phyloP scores from a whole-genome alignment of 768 basidiomycete species.

The Lactifluus echinatus region DNA sequence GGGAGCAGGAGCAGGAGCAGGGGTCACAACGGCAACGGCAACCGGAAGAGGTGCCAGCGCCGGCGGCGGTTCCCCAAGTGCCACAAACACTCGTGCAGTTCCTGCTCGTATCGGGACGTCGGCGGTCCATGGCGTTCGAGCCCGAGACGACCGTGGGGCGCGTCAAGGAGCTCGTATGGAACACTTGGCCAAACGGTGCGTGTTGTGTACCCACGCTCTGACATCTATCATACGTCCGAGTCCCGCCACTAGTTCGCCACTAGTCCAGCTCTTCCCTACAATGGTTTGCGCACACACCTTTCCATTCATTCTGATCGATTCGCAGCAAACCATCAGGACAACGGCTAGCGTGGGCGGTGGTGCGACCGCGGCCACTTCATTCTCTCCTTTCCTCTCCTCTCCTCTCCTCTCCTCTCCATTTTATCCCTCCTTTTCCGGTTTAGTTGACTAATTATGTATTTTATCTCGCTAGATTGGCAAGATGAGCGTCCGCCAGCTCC shows the following conservation, averaged over 20 bases:
- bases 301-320: neutral
- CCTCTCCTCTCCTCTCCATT: no score
- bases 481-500: slow-evolving; percentile 72
- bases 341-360: no score
- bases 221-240: no score
- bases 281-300: no score
- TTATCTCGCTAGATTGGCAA: slow-evolving; percentile 59
- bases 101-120: slow-evolving; percentile 58
- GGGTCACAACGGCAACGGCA: neutral
- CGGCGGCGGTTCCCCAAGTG: slow-evolving; percentile 40
- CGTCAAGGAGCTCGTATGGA: slow-evolving; percentile 80
- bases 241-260: no score
- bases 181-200: slow-evolving; percentile 65
- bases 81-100: slow-evolving; percentile 64
- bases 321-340: no score
- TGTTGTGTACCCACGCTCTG: neutral
- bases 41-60: neutral
- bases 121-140: slow-evolving; percentile 66
- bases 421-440: no score
- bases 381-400: neutral
- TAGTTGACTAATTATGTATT: no score
- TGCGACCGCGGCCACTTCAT: neutral
- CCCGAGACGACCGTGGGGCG: slow-evolving; percentile 66
- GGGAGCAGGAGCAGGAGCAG: neutral
- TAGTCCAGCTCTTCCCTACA: no score